Conservation (phyloP, 1,139 yeast species). For the Saccharomyces hybrid region DNA sequence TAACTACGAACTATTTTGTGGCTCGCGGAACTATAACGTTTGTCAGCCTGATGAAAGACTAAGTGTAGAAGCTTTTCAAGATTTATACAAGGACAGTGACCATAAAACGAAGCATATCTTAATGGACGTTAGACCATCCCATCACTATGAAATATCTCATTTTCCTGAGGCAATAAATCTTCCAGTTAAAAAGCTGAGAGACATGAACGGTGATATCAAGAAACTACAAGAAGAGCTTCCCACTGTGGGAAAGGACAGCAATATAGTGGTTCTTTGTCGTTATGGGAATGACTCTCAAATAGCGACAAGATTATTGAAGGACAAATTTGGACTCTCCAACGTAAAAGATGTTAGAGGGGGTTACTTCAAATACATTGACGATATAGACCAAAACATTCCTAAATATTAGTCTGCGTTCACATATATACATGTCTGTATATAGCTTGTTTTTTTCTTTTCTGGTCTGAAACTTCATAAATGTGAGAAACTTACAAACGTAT, state of each 20-base stretch:
- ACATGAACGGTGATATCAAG: slow-evolving; percentile 30
- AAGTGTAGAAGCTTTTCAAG: slow-evolving; percentile 39
- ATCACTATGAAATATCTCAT: slow-evolving; percentile 63
- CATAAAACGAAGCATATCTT: slow-evolving; percentile 32
- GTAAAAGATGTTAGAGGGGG: slow-evolving; percentile 78
- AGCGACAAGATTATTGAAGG: slow-evolving; percentile 54
- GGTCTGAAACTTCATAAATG: background rate
- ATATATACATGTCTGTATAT: slow-evolving; percentile 3
- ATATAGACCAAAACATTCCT: slow-evolving; percentile 58
- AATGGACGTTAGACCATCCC: slow-evolving; percentile 75
- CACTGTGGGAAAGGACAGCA: slow-evolving; percentile 16
- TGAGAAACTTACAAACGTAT: background rate
- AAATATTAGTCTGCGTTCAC: slow-evolving; percentile 40
- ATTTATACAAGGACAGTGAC: slow-evolving; percentile 11
- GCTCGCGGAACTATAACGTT: slow-evolving; percentile 44
- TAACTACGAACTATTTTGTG: slow-evolving; percentile 72
- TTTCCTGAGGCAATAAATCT: slow-evolving; percentile 56
- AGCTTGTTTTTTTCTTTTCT: background rate
- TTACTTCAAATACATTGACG: slow-evolving; percentile 57
- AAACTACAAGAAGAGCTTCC: slow-evolving; percentile 21
- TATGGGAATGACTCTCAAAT: slow-evolving; percentile 87
- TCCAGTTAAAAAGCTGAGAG: slow-evolving; percentile 47
- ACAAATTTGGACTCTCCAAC: slow-evolving; percentile 40
- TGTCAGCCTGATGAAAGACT: slow-evolving; percentile 43
- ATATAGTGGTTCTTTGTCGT: slow-evolving; percentile 51